phyloP scores from a whole-genome alignment of 2,329 filamentous ascomycete genomes.

The Rhynchosporium graminicola region DNA sequence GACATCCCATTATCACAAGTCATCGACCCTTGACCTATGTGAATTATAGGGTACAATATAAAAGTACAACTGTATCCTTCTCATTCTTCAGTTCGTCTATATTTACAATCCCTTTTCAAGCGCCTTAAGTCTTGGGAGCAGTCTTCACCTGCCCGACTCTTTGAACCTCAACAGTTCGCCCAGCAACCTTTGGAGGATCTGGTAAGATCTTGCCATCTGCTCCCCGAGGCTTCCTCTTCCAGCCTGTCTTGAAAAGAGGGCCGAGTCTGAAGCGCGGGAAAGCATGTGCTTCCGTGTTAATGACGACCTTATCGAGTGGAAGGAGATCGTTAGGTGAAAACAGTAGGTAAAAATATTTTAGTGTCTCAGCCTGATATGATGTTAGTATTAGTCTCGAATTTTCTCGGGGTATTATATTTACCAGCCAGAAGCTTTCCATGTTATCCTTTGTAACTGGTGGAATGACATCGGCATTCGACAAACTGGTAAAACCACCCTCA shows the following conservation, averaged over 20 bases:
- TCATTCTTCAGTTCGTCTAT: conserved; percentile 7
- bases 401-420: conserved; percentile 47
- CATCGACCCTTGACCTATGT: not conserved
- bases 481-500: conserved; percentile 77
- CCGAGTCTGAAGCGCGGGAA: conserved; percentile 85
- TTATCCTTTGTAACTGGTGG: conserved; percentile 77
- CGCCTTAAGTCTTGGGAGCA: not conserved
- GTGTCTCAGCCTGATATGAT: conserved; percentile 75
- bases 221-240: conserved; percentile 68
- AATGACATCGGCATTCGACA: conserved; percentile 71
- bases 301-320: conserved; percentile 81
- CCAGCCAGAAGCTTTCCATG: conserved; percentile 99
- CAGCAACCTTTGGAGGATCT: conserved; percentile 26
- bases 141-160: conserved; percentile 27
- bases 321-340: conserved; percentile 84
- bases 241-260: conserved; percentile 76
- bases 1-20: not conserved
- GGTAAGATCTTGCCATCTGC: conserved; percentile 39
- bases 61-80: conserved; percentile 6
- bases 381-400: conserved; percentile 24
- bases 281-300: conserved; percentile 95
- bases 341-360: conserved; percentile 96
- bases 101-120: conserved; percentile 21
- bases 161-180: conserved; percentile 20
- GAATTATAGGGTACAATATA: conserved; percentile 9